Conservation (phyloP, 345 rosid genomes). For the Sonneratia alba region DNA sequence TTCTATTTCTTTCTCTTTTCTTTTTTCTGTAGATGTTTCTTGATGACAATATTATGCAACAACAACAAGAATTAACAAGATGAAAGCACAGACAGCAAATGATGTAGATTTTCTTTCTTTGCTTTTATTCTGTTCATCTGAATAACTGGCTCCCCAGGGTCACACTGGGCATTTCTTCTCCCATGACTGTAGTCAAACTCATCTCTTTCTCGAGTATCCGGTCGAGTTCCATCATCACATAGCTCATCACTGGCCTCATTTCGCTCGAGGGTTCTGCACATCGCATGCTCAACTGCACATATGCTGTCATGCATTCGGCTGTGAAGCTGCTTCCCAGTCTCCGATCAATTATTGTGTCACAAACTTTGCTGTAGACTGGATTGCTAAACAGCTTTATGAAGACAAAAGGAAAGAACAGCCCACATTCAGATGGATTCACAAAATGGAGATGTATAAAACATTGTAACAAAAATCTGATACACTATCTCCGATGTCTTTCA, state of each 20-base stretch:
- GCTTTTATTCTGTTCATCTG: conserved; percentile 33
- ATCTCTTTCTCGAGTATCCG: conserved; percentile 67
- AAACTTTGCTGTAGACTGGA: conserved; percentile 36
- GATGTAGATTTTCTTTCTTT: neutral
- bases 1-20: neutral
- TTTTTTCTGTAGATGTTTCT: conserved; percentile 10
- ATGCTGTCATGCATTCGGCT: conserved; percentile 67
- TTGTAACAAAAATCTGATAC: neutral
- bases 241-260: conserved; percentile 64
- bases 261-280: conserved; percentile 72
- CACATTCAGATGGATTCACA: neutral
- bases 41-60: neutral
- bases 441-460: neutral
- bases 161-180: conserved; percentile 73
- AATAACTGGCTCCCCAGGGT: conserved; percentile 87
- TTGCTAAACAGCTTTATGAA: conserved; percentile 46
- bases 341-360: conserved; percentile 41
- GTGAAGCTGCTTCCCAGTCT: conserved; percentile 68
- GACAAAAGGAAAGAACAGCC: neutral
- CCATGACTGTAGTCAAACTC: conserved; percentile 74
- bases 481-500: neutral
- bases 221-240: conserved; percentile 68
- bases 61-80: neutral
- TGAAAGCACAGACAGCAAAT: neutral
- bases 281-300: conserved; percentile 40